Percentiles rank a stretch among this genome's conserved stretches.
Conservation (phyloP, 1,139 yeast species). For the Sugiyamaella pinicola region DNA sequence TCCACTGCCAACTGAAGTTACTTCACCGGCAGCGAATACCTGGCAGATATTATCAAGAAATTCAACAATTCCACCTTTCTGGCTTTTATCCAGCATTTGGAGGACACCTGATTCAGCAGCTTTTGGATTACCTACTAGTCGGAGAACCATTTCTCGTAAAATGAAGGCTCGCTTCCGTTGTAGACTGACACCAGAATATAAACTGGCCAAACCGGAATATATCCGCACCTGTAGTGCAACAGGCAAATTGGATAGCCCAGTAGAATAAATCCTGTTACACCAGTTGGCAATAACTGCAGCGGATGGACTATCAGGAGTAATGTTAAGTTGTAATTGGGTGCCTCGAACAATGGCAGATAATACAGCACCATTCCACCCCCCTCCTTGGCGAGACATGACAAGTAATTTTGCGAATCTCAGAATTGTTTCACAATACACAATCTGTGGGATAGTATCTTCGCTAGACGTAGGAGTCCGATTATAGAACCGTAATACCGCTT, state of each 20-base stretch:
- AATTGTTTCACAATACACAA: slow-evolving; percentile 74
- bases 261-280: slow-evolving; percentile 49
- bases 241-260: slow-evolving; percentile 51
- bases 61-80: slow-evolving; percentile 25
- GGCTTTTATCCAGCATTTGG: slow-evolving; percentile 20
- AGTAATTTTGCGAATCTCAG: slow-evolving; percentile 65
- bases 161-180: slow-evolving; percentile 70
- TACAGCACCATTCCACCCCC: slow-evolving; percentile 50
- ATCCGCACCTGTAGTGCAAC: slow-evolving; percentile 47
- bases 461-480: slow-evolving; percentile 59
- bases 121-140: slow-evolving; percentile 45
- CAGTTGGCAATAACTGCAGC: slow-evolving; percentile 40
- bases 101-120: slow-evolving; percentile 8
- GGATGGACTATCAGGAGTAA: slow-evolving; percentile 35
- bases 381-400: slow-evolving; percentile 56
- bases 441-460: slow-evolving; percentile 81
- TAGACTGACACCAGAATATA: slow-evolving; percentile 65
- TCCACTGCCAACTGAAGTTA: slow-evolving; percentile 40
- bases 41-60: slow-evolving; percentile 39
- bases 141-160: slow-evolving; percentile 59
- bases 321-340: slow-evolving; percentile 32
- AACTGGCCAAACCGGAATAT: slow-evolving; percentile 64
- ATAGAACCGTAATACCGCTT: slow-evolving; percentile 58
- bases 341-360: slow-evolving; percentile 48
- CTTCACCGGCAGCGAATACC: slow-evolving; percentile 39